Base-by-base conservation (phyloP, 163 green algal genomes). In the Volvox carteri region DNA sequence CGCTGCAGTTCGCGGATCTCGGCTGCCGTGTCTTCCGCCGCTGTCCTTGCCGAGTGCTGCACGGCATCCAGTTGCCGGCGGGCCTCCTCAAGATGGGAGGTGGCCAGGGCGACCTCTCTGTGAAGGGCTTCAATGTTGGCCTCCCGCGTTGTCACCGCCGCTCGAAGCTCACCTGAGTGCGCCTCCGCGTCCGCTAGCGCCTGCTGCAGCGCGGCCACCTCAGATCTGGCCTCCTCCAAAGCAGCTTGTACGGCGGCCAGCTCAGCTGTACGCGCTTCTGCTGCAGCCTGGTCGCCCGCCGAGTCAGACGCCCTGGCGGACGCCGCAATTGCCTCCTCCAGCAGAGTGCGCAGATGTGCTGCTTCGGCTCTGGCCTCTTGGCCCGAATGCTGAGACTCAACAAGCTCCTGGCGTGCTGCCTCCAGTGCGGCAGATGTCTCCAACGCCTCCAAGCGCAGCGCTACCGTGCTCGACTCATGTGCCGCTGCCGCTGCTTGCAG, bases 111-210 rank as follows among this genome's bases (percentile, higher is more conserved):
- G 12, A 42, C 12, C 44, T 62, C 44, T 5, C 18, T 25, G 8
- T 42, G 73, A 25, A 81, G 73, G 0, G 39, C 39, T 21, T 78
- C 70, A 41, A 54, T 41, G 39, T 16, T 42, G 16, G 70, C 44
- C 2, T 81, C 73, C 25, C n/a, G 44, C 44, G 44, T 28, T 4
- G 44, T 23, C 73, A 65, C 6, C 3, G 46, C 21, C 0, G 21
- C 23, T 9, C n/a, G 42, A 42, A 81, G 44, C 28, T 81, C n/a
- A 23, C 42, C 44, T 8, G 5, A 28, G 11, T 46, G 28, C 2
- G 73, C 44, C 46, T 81, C 73, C 50, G 48, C 48, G 48, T 84
- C 50, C 50, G n/a, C 48, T 33, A 70, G 75, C 46, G 30, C 75
- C 75, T 84, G n/a, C 46, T 68, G 30, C 11, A 84, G 48, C 46